These are phyloP conservation scores for Yamadazyma kanchanaburiensis DNA, from an alignment of 1,139 yeast genomes.

Conservation along the genomic window DNA sequence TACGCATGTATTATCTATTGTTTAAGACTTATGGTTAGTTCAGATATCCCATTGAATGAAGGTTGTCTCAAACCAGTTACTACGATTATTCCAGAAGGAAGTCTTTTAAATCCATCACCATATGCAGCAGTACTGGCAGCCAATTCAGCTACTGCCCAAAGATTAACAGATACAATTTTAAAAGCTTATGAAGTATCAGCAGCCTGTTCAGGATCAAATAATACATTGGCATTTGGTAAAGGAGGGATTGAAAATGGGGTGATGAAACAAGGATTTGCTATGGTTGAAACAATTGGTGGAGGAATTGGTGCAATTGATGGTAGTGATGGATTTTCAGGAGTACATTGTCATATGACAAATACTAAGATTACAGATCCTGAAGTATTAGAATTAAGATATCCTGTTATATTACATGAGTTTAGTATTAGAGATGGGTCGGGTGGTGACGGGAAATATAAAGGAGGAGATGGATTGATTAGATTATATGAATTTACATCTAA, in stretches of 20 bases:
- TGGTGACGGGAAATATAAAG: slow-evolving; percentile 31
- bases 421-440: slow-evolving; percentile 28
- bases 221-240: slow-evolving; percentile 9
- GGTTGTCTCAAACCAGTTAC: slow-evolving; percentile 40
- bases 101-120: slow-evolving; percentile 34
- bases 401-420: slow-evolving; percentile 27
- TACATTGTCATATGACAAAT: slow-evolving; percentile 45
- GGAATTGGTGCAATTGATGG: slow-evolving; percentile 17
- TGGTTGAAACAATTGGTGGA: slow-evolving; percentile 14
- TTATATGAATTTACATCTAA: slow-evolving; percentile 16
- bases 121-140: slow-evolving; percentile 45
- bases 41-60: slow-evolving; percentile 41
- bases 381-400: slow-evolving; percentile 33
- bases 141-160: slow-evolving; percentile 44
- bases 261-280: slow-evolving; percentile 13
- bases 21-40: slow-evolving; percentile 37
- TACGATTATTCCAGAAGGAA: slow-evolving; percentile 30
- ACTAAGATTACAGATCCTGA: slow-evolving; percentile 41
- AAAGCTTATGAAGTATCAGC: slow-evolving; percentile 7
- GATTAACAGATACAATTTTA: slow-evolving; percentile 29
- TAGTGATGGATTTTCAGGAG: slow-evolving; percentile 34
- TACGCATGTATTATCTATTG: slow-evolving; percentile 39
- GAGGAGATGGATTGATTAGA: slow-evolving; percentile 27
- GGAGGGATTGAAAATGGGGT: slow-evolving; percentile 12
- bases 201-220: slow-evolving; percentile 9